A percentile compares a stretch with the other conserved stretches of the same genome.
phyloP scores from a whole-genome alignment of 352 stramenopile species.

The Globisporangium spinosum region DNA sequence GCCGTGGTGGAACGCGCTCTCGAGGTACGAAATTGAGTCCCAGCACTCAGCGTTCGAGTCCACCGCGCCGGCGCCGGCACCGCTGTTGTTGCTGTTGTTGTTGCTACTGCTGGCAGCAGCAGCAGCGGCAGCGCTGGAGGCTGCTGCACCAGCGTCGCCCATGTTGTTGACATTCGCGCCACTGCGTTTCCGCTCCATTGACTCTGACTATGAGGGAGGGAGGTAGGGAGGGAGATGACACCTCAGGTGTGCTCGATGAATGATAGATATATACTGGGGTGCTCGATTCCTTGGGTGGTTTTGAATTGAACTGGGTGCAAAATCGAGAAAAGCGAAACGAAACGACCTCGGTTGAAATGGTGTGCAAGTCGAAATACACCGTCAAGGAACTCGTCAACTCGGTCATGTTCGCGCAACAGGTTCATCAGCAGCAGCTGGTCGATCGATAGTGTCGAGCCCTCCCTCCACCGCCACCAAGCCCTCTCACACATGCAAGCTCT shows the following conservation, averaged over 20 bases:
- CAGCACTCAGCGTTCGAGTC: conserved; percentile 47
- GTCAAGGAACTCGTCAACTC: background rate
- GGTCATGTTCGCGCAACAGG: background rate
- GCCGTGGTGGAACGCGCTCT: conserved; percentile 77
- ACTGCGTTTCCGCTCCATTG: conserved; percentile 8
- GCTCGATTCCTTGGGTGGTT: no score
- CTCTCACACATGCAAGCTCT: no score
- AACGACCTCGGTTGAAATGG: background rate
- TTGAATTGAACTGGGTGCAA: no score
- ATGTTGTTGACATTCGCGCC: background rate
- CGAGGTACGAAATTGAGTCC: conserved; percentile 79
- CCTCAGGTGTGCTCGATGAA: no score
- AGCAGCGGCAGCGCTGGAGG: background rate
- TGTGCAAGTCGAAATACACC: background rate
- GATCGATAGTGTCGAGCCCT: background rate
- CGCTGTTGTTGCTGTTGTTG: background rate
- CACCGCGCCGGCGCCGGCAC: conserved; percentile 5
- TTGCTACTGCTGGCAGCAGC: background rate
- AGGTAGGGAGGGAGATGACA: background rate
- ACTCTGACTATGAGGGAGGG: background rate
- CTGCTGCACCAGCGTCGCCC: conserved; percentile 21
- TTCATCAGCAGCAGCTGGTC: background rate
- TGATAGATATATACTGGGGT: no score
- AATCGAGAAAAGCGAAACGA: background rate
- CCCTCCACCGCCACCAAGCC: no score